These are phyloP conservation scores for Diversispora eburnea DNA, from an alignment of 192 early-diverging fungal genomes.

Conservation along the genomic window DNA sequence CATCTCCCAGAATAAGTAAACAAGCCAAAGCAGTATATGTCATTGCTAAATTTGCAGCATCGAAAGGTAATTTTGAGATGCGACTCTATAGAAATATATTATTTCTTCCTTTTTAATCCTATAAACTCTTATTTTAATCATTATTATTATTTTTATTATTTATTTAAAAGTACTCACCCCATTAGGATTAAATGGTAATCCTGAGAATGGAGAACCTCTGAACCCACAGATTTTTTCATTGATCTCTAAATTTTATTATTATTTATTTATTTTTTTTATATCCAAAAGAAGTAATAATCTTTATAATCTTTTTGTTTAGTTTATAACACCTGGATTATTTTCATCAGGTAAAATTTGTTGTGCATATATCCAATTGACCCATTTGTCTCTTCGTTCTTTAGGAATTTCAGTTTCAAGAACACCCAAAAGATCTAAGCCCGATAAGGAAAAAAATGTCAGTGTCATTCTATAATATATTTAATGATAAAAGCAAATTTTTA, in stretches of 20 bases:
- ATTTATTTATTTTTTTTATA: neutral
- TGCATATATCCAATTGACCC: conserved; percentile 96
- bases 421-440: conserved; percentile 77
- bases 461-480: conserved; percentile 77
- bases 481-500: neutral
- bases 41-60: conserved; percentile 64
- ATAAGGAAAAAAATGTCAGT: conserved; percentile 77
- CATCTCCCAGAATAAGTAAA: conserved; percentile 85
- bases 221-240: conserved; percentile 61
- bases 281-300: neutral
- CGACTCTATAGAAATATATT: neutral
- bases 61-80: conserved; percentile 31
- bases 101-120: conserved; percentile 1
- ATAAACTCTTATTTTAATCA: neutral
- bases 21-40: conserved; percentile 87
- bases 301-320: neutral
- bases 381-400: conserved; percentile 53
- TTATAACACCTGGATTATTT: conserved; percentile 25
- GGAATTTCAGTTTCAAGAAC: conserved; percentile 54
- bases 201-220: conserved; percentile 66
- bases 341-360: conserved; percentile 71
- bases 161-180: conserved; percentile 37
- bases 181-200: conserved; percentile 46
- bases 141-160: neutral
- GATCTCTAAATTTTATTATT: conserved; percentile 21